Evolutionary conservation across 2,329 filamentous ascomycete genomes (phyloP).

Genomic region (Microsporum audouinii): DNA sequence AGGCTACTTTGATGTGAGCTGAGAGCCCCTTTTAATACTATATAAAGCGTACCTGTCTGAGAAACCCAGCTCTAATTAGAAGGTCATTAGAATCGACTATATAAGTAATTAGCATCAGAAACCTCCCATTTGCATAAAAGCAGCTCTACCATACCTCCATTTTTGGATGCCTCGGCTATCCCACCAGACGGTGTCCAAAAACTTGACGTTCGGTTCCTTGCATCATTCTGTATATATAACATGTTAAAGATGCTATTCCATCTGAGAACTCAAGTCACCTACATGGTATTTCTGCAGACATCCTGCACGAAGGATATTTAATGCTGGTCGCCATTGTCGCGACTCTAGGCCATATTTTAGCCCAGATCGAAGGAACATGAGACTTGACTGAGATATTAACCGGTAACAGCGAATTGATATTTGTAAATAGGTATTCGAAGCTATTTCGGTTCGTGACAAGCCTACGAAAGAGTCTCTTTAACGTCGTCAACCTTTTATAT

Average conservation of each 20-base stretch:
- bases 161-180: conserved; percentile 45
- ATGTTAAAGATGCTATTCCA: neutral
- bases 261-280: neutral
- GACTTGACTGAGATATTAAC: no score
- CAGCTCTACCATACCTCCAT: conserved; percentile 18
- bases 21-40: neutral
- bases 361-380: conserved; percentile 1
- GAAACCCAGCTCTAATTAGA: conserved; percentile 58
- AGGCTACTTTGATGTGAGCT: conserved; percentile 39
- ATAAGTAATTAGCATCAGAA: neutral
- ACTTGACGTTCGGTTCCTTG: conserved; percentile 53
- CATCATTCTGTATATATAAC: conserved; percentile 37
- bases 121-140: neutral
- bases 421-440: neutral
- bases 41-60: conserved; percentile 50
- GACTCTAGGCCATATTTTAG: neutral
- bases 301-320: neutral
- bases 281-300: conserved; percentile 1
- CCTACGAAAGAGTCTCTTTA: neutral
- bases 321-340: neutral
- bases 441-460: neutral
- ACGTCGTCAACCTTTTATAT: neutral
- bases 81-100: conserved; percentile 51
- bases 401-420: neutral
- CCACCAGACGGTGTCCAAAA: conserved; percentile 72